These are phyloP conservation scores for Colletotrichum limetticola DNA, from an alignment of 2,329 filamentous ascomycete species.

Conservation along the genomic window DNA sequence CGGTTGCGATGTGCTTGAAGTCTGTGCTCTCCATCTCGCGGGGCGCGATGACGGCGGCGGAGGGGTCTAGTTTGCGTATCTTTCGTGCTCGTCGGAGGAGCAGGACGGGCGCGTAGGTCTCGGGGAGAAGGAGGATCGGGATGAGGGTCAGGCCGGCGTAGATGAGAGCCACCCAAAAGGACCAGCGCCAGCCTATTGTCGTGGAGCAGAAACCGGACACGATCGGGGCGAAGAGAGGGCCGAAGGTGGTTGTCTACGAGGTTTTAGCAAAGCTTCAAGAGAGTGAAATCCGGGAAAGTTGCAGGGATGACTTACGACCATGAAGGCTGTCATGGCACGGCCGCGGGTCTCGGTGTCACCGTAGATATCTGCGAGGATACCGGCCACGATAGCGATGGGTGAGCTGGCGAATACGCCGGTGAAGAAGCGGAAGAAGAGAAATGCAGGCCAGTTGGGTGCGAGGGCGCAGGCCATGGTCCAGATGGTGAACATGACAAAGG, in stretches of 20 bases:
- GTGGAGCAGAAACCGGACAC: constrained; percentile 70
- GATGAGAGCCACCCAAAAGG: constrained; percentile 77
- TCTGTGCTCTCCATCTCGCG: constrained; percentile 71
- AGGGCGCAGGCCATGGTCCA: constrained; percentile 68
- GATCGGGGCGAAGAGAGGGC: constrained; percentile 74
- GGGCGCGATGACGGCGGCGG: constrained; percentile 64
- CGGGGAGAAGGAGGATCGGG: constrained; percentile 72
- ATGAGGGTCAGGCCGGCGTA: constrained; percentile 71
- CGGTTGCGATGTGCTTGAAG: constrained; percentile 68
- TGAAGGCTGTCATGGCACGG: constrained; percentile 71
- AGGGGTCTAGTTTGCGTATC: constrained; percentile 66
- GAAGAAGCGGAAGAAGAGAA: constrained; percentile 66
- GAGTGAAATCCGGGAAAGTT: neutral
- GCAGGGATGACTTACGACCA: constrained; percentile 59
- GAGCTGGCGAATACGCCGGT: constrained; percentile 65
- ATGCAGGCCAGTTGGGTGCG: constrained; percentile 60
- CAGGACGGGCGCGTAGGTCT: constrained; percentile 70
- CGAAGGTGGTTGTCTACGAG: constrained; percentile 67
- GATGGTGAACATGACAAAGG: constrained; percentile 59
- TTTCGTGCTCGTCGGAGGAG: constrained; percentile 65
- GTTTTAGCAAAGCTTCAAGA: neutral
- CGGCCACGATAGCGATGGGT: constrained; percentile 71
- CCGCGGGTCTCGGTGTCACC: constrained; percentile 65
- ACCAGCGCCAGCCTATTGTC: constrained; percentile 74
- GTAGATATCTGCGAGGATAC: constrained; percentile 75